Conservation (phyloP, 441 rosid species). For the Isatis lusitanica region DNA sequence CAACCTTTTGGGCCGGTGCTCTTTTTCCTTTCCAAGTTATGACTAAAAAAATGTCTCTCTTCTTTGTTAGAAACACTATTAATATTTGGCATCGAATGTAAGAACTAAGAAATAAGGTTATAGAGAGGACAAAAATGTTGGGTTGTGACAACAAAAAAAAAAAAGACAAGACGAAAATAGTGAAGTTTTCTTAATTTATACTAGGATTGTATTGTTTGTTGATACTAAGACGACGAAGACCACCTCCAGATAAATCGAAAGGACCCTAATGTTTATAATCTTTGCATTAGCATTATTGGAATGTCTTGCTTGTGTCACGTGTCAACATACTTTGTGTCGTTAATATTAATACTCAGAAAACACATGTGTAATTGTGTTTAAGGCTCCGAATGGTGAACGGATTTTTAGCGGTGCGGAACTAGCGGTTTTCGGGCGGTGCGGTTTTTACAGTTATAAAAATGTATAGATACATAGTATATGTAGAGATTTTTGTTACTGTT, state of each 20-base stretch:
- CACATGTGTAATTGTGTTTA: conserved; percentile 14
- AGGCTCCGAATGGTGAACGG: too few species aligned
- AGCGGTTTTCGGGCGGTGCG: too few species aligned
- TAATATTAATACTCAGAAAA: not conserved
- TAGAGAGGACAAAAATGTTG: too few species aligned
- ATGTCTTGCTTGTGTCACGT: not conserved
- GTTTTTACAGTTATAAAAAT: too few species aligned
- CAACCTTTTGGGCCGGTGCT: not conserved
- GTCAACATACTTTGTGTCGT: not conserved
- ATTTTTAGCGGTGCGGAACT: too few species aligned
- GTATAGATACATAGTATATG: too few species aligned
- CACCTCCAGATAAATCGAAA: not conserved
- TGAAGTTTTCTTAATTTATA: too few species aligned
- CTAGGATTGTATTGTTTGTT: not conserved
- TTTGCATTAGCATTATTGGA: not conserved
- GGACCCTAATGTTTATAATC: not conserved
- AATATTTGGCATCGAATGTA: not conserved
- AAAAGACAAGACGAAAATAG: too few species aligned
- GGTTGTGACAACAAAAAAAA: too few species aligned
- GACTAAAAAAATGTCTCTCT: not conserved
- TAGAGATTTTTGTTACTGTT: too few species aligned
- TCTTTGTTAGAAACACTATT: not conserved
- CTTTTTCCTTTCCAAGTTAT: conserved; percentile 33
- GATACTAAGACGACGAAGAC: not conserved
- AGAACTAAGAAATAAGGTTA: not conserved